Evolutionary conservation across 75 land plant species (phyloP).

Genomic region (Ceratopteris richardii): DNA sequence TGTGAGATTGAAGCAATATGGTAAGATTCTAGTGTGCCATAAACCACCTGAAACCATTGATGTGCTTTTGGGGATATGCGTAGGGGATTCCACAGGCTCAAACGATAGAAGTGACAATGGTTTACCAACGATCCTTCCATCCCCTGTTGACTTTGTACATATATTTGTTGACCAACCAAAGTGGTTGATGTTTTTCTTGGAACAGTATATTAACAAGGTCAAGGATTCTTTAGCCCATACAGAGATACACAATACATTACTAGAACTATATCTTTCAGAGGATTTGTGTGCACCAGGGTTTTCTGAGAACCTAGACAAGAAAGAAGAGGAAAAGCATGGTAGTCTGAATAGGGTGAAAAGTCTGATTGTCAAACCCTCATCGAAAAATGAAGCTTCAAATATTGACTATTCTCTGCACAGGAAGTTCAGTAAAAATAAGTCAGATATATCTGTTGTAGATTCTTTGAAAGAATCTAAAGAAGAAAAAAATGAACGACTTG

Average conservation of each 20-base stretch:
- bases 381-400: neutral
- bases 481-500: constrained; percentile 38
- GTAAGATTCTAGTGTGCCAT: constrained; percentile 83
- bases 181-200: constrained; percentile 74
- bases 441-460: neutral
- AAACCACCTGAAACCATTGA: constrained; percentile 73
- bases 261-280: constrained; percentile 84
- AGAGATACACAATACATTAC: constrained; percentile 83
- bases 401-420: neutral
- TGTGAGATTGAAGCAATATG: constrained; percentile 83
- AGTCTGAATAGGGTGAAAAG: constrained; percentile 2
- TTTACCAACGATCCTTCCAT: constrained; percentile 44
- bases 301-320: constrained; percentile 16
- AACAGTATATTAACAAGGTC: constrained; percentile 61
- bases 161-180: constrained; percentile 80
- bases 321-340: constrained; percentile 15
- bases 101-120: constrained; percentile 22
- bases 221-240: constrained; percentile 76
- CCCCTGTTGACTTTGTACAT: constrained; percentile 86
- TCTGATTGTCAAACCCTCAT: constrained; percentile 5
- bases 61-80: constrained; percentile 71
- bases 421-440: constrained; percentile 16
- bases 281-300: constrained; percentile 48
- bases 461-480: constrained; percentile 8
- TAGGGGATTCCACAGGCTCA: constrained; percentile 20